These are phyloP conservation scores for Petunia axillaris DNA, from an alignment of 257 asterid species.

Conservation along the genomic window DNA sequence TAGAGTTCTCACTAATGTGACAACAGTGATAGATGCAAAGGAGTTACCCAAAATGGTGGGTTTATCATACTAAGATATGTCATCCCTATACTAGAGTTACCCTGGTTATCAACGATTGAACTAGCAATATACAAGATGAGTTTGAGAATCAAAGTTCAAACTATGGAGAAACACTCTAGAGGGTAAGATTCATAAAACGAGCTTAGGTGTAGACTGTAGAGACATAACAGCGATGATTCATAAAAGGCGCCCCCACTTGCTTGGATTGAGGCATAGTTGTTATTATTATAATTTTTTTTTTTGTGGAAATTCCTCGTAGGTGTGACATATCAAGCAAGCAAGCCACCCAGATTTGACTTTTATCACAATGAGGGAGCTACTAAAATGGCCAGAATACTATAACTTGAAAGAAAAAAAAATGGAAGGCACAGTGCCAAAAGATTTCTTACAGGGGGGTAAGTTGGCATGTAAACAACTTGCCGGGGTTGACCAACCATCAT, in stretches of 20 bases:
- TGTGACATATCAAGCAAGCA: neutral
- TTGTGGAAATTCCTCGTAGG: neutral
- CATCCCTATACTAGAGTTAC: too few relatives aligned
- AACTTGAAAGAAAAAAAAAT: neutral
- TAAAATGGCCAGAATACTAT: conserved; percentile 4
- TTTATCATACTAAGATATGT: too few relatives aligned
- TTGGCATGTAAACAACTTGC: conserved; percentile 82
- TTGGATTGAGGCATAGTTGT: neutral
- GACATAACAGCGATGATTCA: too few relatives aligned
- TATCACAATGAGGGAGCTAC: neutral
- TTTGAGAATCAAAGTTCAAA: too few relatives aligned
- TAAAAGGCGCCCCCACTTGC: neutral
- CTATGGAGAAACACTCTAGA: too few relatives aligned
- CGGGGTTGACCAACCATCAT: conserved; percentile 92
- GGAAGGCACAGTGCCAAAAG: neutral
- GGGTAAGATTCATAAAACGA: too few relatives aligned
- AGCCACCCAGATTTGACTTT: neutral
- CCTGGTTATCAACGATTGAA: too few relatives aligned
- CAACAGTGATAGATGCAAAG: too few relatives aligned
- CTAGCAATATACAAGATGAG: too few relatives aligned
- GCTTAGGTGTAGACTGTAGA: too few relatives aligned
- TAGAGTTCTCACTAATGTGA: too few relatives aligned
- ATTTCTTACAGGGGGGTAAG: conserved; percentile 76
- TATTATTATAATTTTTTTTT: neutral
- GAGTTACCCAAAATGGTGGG: too few relatives aligned